Evolutionary conservation across 1,284 basidiomycete species (phyloP), one percentile per base, ranked within the genome.

Genomic region (Mycosarcoma mackinlayi): DNA sequence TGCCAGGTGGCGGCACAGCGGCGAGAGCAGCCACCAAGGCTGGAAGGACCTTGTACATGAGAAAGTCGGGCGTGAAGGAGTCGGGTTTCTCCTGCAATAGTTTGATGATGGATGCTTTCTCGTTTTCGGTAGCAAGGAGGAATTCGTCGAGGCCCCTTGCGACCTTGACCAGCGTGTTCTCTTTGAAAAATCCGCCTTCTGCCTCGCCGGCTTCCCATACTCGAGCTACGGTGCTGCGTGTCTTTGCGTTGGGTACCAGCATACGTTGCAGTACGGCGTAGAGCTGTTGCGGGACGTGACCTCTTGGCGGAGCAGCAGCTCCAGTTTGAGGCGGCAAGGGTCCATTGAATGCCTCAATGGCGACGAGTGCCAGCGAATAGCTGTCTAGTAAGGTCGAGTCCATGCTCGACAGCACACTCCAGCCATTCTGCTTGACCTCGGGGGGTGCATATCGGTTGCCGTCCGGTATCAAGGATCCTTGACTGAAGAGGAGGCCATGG

Each of bases 341-440:
- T 0, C 73, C 76, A 45, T 80, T 80, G 71, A 73, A 82, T 4
- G 72, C 70, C 31, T 79, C 75, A 40, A 78, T 66, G 19, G 74
- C 69, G 3, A 80, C 52, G 10, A 79, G 59, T 8, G 70, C 74
- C 38, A 81, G 63, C 27, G 61, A 54, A 35, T 77, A 82, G 46
- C 75, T 77, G 51, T 82, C 79, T 30, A 65, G 38, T 19, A 68
- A 30, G 13, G 65, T 59, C 23, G 73, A 59, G 23, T 73, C 70
- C 59, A 64, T 58, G 18, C 42, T 58, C 3, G 52, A 18, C 25
- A 78, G 33, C 0, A 60, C 39, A 19, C 45, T 58, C 67, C 92
- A 98, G 7, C 95, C 94, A 33, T 85, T 86, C 80, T 92, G 93
- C 84, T 90, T 90, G n/a, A 96, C 90, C 84, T 98, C 96, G 0